Conservation (phyloP, 2,329 filamentous ascomycete genomes). For the Emergomyces pasteurianus region DNA sequence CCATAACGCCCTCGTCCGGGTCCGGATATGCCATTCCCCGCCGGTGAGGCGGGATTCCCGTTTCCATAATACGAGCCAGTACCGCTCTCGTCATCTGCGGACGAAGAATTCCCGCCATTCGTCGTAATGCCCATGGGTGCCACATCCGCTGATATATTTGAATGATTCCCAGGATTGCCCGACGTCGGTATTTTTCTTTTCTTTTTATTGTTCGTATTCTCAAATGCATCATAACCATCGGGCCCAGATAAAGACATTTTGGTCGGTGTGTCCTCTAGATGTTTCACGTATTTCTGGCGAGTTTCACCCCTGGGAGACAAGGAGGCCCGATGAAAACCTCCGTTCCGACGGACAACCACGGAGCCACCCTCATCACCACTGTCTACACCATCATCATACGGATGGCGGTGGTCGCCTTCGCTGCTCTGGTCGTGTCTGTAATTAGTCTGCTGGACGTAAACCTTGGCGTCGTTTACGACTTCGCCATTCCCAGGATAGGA, state of each 20-base stretch:
- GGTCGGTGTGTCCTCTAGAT: conserved; percentile 18
- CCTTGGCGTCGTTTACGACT: conserved; percentile 36
- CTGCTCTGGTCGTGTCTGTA: conserved; percentile 27
- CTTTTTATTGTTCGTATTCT: conserved; percentile 99
- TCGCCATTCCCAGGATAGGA: conserved; percentile 48
- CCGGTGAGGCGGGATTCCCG: conserved; percentile 40
- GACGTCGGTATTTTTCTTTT: conserved; percentile 95
- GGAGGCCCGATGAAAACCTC: conserved; percentile 28
- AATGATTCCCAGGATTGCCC: conserved; percentile 52
- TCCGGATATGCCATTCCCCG: conserved; percentile 64
- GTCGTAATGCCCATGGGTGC: conserved; percentile 49
- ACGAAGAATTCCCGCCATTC: conserved; percentile 32
- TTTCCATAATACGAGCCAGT: conserved; percentile 46
- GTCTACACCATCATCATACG: conserved; percentile 45
- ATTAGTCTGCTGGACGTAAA: conserved; percentile 35
- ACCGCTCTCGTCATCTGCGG: conserved; percentile 34
- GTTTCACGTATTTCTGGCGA: conserved; percentile 17
- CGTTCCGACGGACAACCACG: conserved; percentile 31
- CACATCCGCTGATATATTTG: conserved; percentile 50
- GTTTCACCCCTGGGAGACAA: conserved; percentile 22
- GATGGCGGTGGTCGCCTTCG: conserved; percentile 30
- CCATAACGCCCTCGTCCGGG: conserved; percentile 74
- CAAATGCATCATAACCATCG: conserved; percentile 92
- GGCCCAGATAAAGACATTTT: conserved; percentile 58
- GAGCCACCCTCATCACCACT: conserved; percentile 50